Evolutionary conservation across 192 early-diverging fungal genomes (phyloP).

Genomic region (Coemansia sp.): DNA sequence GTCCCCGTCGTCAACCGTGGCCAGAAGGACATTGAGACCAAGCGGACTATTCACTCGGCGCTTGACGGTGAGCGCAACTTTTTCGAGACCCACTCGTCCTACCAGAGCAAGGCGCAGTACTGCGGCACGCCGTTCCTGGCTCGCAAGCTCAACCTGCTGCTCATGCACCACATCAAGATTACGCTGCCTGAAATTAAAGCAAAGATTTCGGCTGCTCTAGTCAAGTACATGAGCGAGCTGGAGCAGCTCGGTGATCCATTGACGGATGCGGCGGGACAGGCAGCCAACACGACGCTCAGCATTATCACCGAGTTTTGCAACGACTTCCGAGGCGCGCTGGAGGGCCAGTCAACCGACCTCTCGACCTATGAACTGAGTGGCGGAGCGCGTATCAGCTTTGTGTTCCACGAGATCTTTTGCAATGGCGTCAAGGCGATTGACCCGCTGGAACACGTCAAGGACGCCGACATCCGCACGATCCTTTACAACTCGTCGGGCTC

Average conservation of each 20-base stretch:
- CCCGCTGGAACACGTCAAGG: constrained; percentile 98
- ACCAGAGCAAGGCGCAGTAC: constrained; percentile 94
- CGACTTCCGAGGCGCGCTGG: constrained; percentile 93
- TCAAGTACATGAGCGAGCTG: constrained; percentile 85
- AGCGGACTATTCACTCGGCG: constrained; percentile 82
- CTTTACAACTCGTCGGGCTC: constrained; percentile 98
- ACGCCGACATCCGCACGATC: constrained; percentile 96
- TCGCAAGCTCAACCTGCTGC: constrained; percentile 94
- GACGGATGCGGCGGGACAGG: constrained; percentile 66
- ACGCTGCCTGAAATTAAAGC: constrained; percentile 99
- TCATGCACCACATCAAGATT: constrained; percentile 99
- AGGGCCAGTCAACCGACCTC: constrained; percentile 93
- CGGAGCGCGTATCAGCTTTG: constrained; percentile 97
- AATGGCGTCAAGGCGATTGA: constrained; percentile 91
- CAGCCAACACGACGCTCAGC: constrained; percentile 88
- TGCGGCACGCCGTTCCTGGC: constrained; percentile 99
- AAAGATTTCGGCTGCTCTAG: constrained; percentile 81
- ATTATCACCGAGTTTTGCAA: constrained; percentile 99
- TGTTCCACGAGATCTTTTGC: constrained; percentile 96
- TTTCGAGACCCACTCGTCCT: constrained; percentile 94
- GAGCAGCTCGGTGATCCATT: constrained; percentile 86
- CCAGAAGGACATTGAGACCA: constrained; percentile 93
- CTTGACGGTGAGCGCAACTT: constrained; percentile 86
- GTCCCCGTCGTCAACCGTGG: constrained; percentile 99
- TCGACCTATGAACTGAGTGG: constrained; percentile 93